These are phyloP conservation scores for Pichia cactophila DNA, from an alignment of 1,139 yeast species.

Conservation along the genomic window DNA sequence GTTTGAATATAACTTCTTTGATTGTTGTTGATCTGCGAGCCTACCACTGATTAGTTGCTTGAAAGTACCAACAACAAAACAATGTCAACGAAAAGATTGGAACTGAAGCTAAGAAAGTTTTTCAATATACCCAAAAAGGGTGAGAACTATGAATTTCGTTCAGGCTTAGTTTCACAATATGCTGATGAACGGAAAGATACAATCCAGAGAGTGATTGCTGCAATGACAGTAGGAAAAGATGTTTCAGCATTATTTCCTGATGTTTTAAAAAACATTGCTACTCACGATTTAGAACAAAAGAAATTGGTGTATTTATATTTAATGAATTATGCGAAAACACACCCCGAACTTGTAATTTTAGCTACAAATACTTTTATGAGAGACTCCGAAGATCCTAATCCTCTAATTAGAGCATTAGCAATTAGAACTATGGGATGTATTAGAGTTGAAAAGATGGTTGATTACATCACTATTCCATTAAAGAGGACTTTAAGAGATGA, in stretches of 20 bases:
- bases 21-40: too few relatives aligned
- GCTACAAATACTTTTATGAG: slow-evolving; percentile 97
- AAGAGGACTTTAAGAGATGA: slow-evolving; percentile 81
- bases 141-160: slow-evolving; percentile 82
- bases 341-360: slow-evolving; percentile 90
- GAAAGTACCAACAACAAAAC: not conserved
- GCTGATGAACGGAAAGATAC: slow-evolving; percentile 94
- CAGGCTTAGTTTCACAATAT: slow-evolving; percentile 89
- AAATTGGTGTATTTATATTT: slow-evolving; percentile 88
- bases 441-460: slow-evolving; percentile 90
- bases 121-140: slow-evolving; percentile 56
- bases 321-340: slow-evolving; percentile 95
- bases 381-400: slow-evolving; percentile 96
- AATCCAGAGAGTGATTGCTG: slow-evolving; percentile 91
- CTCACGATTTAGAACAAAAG: slow-evolving; percentile 94
- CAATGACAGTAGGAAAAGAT: slow-evolving; percentile 99
- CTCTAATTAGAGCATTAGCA: slow-evolving; percentile 90
- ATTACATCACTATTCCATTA: slow-evolving; percentile 86
- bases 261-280: slow-evolving; percentile 91
- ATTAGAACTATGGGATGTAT: slow-evolving; percentile 99
- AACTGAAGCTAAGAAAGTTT: slow-evolving; percentile 44
- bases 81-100: slow-evolving; percentile 27
- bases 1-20: too few relatives aligned
- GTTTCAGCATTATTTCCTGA: slow-evolving; percentile 94
- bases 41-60: too few relatives aligned